These are phyloP conservation scores for Fusarium piperis DNA, from an alignment of 2,329 filamentous ascomycete species.

Conservation along the genomic window DNA sequence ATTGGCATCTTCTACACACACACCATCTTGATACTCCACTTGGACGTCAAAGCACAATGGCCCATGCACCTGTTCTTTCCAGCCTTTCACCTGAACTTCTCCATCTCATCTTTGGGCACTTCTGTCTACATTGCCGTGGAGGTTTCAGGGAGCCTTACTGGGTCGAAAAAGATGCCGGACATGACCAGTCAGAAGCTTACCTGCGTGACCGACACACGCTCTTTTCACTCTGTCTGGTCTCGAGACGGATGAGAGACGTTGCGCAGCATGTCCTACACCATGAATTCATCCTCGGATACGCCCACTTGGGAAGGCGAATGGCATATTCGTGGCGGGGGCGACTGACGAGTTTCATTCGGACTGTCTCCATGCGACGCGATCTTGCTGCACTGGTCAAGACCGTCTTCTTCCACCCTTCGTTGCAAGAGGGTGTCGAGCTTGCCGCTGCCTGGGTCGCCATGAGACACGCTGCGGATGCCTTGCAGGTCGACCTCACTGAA, in stretches of 20 bases:
- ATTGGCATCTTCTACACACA: not conserved
- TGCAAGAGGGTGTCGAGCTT: not conserved
- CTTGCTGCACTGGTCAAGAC: conserved; percentile 15
- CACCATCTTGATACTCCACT: not conserved
- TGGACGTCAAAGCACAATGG: not conserved
- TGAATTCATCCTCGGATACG: conserved; percentile 13
- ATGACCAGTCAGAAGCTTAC: not conserved
- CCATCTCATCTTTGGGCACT: conserved; percentile 15
- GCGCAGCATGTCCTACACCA: conserved; percentile 26
- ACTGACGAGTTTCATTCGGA: conserved; percentile 16
- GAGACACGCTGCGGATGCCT: not conserved
- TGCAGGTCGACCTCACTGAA: not conserved
- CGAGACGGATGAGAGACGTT: conserved; percentile 9
- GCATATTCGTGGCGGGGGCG: not conserved
- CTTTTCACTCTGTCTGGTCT: conserved; percentile 15
- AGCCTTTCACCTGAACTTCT: conserved; percentile 18
- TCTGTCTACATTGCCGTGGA: conserved; percentile 23
- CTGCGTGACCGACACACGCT: conserved; percentile 1
- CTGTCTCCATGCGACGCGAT: not conserved
- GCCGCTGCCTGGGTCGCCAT: conserved; percentile 3
- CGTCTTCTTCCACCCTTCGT: not conserved
- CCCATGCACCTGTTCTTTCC: not conserved
- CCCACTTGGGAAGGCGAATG: not conserved
- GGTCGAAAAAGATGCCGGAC: not conserved
- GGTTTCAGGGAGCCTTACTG: conserved; percentile 3